Conservation (phyloP, 2,329 filamentous ascomycete species). For the Penicillium sp. region DNA sequence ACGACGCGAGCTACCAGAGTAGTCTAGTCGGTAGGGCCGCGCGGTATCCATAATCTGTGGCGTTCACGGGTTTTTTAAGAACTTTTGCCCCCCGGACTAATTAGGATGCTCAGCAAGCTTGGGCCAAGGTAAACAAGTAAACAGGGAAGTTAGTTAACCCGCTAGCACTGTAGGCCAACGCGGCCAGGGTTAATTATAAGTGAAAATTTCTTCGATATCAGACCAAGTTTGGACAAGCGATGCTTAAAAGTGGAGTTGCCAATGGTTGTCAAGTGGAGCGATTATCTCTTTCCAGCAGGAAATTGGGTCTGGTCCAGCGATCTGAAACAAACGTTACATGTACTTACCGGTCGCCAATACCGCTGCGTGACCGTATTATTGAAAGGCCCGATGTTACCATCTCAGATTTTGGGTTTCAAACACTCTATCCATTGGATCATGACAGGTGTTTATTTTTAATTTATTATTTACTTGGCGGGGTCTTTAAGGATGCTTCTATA, state of each 20-base stretch:
- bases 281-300: neutral
- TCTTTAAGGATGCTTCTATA: neutral
- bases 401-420: neutral
- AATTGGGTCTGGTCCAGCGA: slow-evolving; percentile 2
- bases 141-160: neutral
- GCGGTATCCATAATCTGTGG: slow-evolving; percentile 18
- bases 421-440: neutral
- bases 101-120: neutral
- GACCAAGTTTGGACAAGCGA: slow-evolving; percentile 2
- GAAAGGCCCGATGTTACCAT: slow-evolving; percentile 12
- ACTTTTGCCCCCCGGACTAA: neutral
- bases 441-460: neutral
- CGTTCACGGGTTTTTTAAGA: neutral
- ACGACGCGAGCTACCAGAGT: neutral
- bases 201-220: slow-evolving; percentile 1
- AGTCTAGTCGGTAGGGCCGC: slow-evolving; percentile 3
- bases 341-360: neutral
- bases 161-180: neutral
- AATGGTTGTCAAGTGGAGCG: slow-evolving; percentile 2
- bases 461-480: neutral
- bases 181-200: neutral
- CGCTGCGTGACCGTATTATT: neutral
- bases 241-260: slow-evolving; percentile 1
- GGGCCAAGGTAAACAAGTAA: neutral
- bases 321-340: slow-evolving; percentile 10